Percentiles rank a stretch among this genome's conserved stretches.
Conservation (phyloP, 805 yeast genomes). For the Kluyveromyces aestuarii region DNA sequence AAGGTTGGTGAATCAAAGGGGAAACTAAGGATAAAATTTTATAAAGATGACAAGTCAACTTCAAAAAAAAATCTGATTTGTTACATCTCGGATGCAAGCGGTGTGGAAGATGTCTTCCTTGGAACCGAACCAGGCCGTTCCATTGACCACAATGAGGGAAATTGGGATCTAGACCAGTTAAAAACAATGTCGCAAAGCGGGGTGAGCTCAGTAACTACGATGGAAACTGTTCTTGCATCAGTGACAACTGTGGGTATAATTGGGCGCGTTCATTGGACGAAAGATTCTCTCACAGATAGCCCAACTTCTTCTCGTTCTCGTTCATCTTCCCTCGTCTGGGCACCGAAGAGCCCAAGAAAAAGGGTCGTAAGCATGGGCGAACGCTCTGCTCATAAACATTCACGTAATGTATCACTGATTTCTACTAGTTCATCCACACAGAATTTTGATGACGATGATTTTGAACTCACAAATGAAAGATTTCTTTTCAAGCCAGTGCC, state of each 20-base stretch:
- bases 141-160: neutral
- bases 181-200: slow-evolving; percentile 1
- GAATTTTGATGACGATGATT: slow-evolving; percentile 2
- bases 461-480: slow-evolving; percentile 7
- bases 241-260: slow-evolving; percentile 4
- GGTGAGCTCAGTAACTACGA: neutral
- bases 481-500: slow-evolving; percentile 51
- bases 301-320: slow-evolving; percentile 4
- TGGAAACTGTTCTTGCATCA: slow-evolving; percentile 1
- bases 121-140: slow-evolving; percentile 7
- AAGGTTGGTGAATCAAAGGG: slow-evolving; percentile 12
- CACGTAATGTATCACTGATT: slow-evolving; percentile 5
- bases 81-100: slow-evolving; percentile 21
- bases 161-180: neutral
- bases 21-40: slow-evolving; percentile 21
- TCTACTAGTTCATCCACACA: slow-evolving; percentile 5
- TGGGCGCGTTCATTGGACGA: slow-evolving; percentile 5
- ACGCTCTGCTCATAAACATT: neutral
- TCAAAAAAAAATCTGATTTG: slow-evolving; percentile 20
- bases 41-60: slow-evolving; percentile 19
- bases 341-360: slow-evolving; percentile 2
- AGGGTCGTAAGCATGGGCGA: neutral
- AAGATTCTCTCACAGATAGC: neutral
- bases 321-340: slow-evolving; percentile 4
- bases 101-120: slow-evolving; percentile 22